Percentiles rank a stretch among this genome's conserved stretches.
phyloP scores from a whole-genome alignment of 345 rosid species.

The Bruguiera parviflora region DNA sequence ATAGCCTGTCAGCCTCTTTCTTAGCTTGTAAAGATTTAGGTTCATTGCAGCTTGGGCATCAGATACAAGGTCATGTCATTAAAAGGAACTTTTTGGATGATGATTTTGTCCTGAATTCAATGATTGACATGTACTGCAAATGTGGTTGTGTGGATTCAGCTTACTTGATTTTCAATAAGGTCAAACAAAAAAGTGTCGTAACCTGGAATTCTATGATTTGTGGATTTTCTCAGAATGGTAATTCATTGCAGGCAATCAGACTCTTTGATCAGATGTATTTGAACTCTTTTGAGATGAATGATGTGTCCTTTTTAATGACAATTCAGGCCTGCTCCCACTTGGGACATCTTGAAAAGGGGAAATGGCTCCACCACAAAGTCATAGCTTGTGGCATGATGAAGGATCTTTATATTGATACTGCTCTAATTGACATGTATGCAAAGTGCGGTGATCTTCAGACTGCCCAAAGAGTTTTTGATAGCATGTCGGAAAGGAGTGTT shows the following conservation, averaged over 20 bases:
- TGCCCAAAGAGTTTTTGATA: conserved; percentile 44
- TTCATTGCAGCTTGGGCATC: conserved; percentile 49
- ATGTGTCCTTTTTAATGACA: conserved; percentile 54
- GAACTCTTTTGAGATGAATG: conserved; percentile 41
- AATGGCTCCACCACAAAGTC: conserved; percentile 72
- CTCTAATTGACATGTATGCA: conserved; percentile 66
- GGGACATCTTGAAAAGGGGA: conserved; percentile 61
- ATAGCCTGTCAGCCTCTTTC: conserved; percentile 60
- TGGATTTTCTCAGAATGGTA: conserved; percentile 58
- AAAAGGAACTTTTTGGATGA: conserved; percentile 40
- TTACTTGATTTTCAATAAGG: conserved; percentile 32
- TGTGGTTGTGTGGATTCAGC: conserved; percentile 50
- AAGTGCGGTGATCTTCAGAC: conserved; percentile 70
- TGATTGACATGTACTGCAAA: conserved; percentile 64
- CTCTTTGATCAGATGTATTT: conserved; percentile 60
- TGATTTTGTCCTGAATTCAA: conserved; percentile 55
- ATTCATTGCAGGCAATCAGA: conserved; percentile 47
- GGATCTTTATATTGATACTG: conserved; percentile 57
- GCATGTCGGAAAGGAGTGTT: conserved; percentile 48
- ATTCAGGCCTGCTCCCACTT: conserved; percentile 63
- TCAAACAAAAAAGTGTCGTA: conserved; percentile 39
- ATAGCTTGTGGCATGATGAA: conserved; percentile 34
- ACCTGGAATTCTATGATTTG: conserved; percentile 69
- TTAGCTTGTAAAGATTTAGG: conserved; percentile 60
- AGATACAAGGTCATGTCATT: conserved; percentile 59